Evolutionary conservation across 345 rosid species (phyloP).

Genomic region (Ceriops decandra): DNA sequence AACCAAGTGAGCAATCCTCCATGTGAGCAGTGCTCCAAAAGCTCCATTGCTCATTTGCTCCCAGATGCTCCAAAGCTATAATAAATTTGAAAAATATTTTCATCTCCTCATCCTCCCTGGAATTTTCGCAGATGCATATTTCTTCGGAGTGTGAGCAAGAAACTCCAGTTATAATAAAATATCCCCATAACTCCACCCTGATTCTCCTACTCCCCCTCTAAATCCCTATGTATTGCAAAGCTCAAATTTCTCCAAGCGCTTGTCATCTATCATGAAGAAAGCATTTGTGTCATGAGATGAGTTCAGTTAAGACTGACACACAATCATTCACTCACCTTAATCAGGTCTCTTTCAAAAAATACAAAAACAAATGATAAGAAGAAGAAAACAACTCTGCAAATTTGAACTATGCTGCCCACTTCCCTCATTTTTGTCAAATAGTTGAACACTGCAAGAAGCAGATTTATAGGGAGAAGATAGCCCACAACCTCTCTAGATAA

Average conservation of each 20-base stretch:
- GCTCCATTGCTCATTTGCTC: conserved; percentile 84
- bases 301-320: conserved; percentile 55
- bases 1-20: conserved; percentile 91
- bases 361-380: too few species aligned
- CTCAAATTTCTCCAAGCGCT: conserved; percentile 90
- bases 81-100: conserved; percentile 49
- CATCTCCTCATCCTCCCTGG: conserved; percentile 60
- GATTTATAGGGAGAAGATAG: too few species aligned
- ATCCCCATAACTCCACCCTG: conserved; percentile 68
- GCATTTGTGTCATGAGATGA: conserved; percentile 83
- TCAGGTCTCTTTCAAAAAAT: conserved; percentile 35
- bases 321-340: conserved; percentile 55
- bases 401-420: too few species aligned
- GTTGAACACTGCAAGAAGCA: too few species aligned
- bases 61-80: conserved; percentile 29
- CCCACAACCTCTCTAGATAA: too few species aligned
- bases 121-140: conserved; percentile 50
- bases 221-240: conserved; percentile 90
- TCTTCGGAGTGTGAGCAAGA: conserved; percentile 62
- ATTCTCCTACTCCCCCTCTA: conserved; percentile 88
- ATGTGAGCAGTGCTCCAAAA: conserved; percentile 90
- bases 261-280: conserved; percentile 95
- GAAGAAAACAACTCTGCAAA: too few species aligned
- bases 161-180: conserved; percentile 59
- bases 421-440: too few species aligned